A percentile compares a stretch with the other conserved stretches of the same genome.
Conservation (phyloP, 2,329 filamentous ascomycete species). For the Sclerotinia trifoliorum region DNA sequence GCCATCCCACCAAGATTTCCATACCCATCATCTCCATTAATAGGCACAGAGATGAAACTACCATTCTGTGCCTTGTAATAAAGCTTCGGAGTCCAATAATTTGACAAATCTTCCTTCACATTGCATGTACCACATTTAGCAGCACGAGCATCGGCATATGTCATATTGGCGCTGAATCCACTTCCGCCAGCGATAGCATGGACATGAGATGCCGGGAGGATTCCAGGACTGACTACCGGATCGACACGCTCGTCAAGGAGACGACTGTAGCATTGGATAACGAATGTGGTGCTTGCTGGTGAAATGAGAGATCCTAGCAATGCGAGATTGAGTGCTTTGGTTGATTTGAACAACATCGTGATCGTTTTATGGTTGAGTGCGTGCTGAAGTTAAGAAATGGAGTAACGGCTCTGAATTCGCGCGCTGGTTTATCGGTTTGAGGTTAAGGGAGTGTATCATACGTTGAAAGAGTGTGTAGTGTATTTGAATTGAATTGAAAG, state of each 20-base stretch:
- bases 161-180: conserved; percentile 45
- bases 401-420: neutral
- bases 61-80: conserved; percentile 39
- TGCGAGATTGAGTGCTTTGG: neutral
- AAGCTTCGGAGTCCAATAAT: conserved; percentile 40
- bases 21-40: conserved; percentile 41
- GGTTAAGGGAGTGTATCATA: neutral
- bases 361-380: neutral
- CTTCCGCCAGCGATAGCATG: conserved; percentile 35
- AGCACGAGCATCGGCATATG: conserved; percentile 32
- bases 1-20: conserved; percentile 34
- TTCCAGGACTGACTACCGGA: conserved; percentile 28
- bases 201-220: conserved; percentile 26
- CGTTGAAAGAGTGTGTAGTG: neutral
- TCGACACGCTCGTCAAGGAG: conserved; percentile 30
- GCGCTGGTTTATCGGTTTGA: neutral
- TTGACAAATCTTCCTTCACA: conserved; percentile 41
- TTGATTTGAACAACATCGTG: neutral
- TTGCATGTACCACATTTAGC: conserved; percentile 40
- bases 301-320: conserved; percentile 5
- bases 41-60: conserved; percentile 38
- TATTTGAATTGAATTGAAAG: neutral
- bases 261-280: conserved; percentile 26
- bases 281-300: conserved; percentile 14
- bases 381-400: neutral